Percentiles rank a stretch among this genome's conserved stretches.
Evolutionary conservation across 176 grass and related monocot genomes (phyloP).

Genomic region (Alloteropsis semialata): DNA sequence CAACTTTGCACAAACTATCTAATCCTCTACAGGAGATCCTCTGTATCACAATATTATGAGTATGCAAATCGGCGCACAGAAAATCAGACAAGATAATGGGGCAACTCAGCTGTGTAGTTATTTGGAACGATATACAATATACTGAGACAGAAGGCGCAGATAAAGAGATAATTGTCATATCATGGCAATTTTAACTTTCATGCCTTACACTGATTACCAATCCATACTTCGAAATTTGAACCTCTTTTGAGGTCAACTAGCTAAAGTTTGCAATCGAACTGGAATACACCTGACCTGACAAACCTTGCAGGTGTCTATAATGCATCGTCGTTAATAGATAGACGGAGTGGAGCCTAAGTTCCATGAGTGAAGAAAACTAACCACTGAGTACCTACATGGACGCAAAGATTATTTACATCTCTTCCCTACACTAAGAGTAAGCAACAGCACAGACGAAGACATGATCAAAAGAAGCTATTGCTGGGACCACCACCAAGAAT

Average conservation of each 20-base stretch:
- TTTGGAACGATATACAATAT: not conserved
- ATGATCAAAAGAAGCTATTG: constrained; percentile 45
- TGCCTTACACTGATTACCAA: not conserved
- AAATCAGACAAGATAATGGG: not conserved
- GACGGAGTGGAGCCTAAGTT: not conserved
- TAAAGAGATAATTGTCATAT: not conserved
- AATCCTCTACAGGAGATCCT: no score
- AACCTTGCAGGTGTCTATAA: not conserved
- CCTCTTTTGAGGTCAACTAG: not conserved
- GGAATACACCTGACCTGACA: constrained; percentile 9
- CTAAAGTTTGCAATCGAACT: not conserved
- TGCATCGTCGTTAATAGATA: not conserved
- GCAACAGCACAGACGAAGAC: not conserved
- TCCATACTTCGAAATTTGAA: not conserved
- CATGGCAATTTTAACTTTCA: constrained; percentile 8
- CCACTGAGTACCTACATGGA: not conserved
- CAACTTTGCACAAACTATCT: no score
- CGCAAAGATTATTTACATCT: constrained; percentile 25
- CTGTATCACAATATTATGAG: not conserved
- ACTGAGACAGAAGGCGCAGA: not conserved
- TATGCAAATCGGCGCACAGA: not conserved
- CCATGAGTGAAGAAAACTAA: not conserved
- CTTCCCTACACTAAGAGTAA: constrained; percentile 23
- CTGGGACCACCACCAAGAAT: constrained; percentile 49
- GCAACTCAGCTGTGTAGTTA: not conserved